A percentile compares a stretch with the other conserved stretches of the same genome.
Conservation (phyloP, 2,329 filamentous ascomycete species). For the Colletotrichum salicis region DNA sequence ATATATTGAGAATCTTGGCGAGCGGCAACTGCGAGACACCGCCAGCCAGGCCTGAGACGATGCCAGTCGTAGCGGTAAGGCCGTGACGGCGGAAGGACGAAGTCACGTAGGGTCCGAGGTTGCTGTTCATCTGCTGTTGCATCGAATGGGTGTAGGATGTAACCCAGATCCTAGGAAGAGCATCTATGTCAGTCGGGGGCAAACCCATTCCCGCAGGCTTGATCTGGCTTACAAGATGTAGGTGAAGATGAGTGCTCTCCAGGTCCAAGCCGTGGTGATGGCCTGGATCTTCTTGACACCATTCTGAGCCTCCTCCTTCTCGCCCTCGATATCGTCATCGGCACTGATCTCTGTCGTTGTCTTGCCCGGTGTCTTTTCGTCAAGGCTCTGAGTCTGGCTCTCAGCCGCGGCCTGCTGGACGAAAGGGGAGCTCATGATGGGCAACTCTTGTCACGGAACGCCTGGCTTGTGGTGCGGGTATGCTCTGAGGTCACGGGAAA, state of each 20-base stretch:
- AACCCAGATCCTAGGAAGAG: slow-evolving; percentile 50
- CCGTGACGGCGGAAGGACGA: slow-evolving; percentile 56
- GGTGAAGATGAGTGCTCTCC: slow-evolving; percentile 48
- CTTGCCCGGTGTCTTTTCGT: slow-evolving; percentile 14
- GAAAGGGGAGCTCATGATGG: slow-evolving; percentile 21
- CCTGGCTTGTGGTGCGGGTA: neutral
- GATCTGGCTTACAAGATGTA: slow-evolving; percentile 49
- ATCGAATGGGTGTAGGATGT: slow-evolving; percentile 56
- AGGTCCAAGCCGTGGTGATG: slow-evolving; percentile 51
- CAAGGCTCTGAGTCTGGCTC: slow-evolving; percentile 25
- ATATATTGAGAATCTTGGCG: slow-evolving; percentile 53
- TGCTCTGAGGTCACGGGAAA: neutral
- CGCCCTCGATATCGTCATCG: slow-evolving; percentile 8
- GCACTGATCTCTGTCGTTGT: slow-evolving; percentile 17
- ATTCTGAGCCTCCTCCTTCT: slow-evolving; percentile 16
- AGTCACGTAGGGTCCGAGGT: slow-evolving; percentile 47
- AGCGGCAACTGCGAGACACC: slow-evolving; percentile 45
- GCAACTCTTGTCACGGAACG: neutral
- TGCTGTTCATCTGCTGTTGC: slow-evolving; percentile 49
- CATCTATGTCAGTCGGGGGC: neutral
- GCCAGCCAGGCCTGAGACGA: slow-evolving; percentile 51
- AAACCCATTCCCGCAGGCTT: neutral
- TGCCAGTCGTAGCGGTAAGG: slow-evolving; percentile 55
- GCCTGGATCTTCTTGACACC: slow-evolving; percentile 32
- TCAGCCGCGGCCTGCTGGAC: slow-evolving; percentile 2